These are phyloP conservation scores for Pseudognaphalium luteoalbum DNA, from an alignment of 129 eudicot species.

Conservation along the genomic window DNA sequence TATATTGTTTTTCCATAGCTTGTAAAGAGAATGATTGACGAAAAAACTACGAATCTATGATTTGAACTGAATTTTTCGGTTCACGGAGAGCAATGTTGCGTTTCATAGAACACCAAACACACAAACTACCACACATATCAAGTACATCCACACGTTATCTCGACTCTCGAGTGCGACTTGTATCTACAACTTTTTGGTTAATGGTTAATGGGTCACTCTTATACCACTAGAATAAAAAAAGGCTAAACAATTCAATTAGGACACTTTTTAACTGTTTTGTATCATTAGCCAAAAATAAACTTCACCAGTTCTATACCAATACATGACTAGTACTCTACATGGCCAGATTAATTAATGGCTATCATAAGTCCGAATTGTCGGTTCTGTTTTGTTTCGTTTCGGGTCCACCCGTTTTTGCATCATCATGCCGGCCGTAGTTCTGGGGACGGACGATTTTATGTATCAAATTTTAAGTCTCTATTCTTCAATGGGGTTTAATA, in stretches of 20 bases:
- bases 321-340: too few species aligned
- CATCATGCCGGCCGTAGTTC: neutral
- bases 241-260: too few species aligned
- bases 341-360: neutral
- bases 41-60: conserved; percentile 20
- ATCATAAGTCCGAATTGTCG: neutral
- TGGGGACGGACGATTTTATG: neutral
- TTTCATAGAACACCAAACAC: neutral
- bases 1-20: conserved; percentile 13
- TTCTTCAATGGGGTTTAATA: too few species aligned
- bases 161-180: neutral
- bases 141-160: neutral
- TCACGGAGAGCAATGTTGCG: conserved; percentile 3
- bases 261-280: too few species aligned
- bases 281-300: too few species aligned
- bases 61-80: conserved; percentile 29
- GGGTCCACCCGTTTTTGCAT: neutral
- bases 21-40: conserved; percentile 29
- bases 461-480: too few species aligned
- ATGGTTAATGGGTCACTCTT: neutral
- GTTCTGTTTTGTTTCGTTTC: neutral
- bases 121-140: too few species aligned
- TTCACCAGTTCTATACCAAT: too few species aligned
- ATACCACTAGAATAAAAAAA: too few species aligned
- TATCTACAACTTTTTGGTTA: neutral